Evolutionary conservation across 768 basidiomycete species (phyloP).

Genomic region (Boletales sp.): DNA sequence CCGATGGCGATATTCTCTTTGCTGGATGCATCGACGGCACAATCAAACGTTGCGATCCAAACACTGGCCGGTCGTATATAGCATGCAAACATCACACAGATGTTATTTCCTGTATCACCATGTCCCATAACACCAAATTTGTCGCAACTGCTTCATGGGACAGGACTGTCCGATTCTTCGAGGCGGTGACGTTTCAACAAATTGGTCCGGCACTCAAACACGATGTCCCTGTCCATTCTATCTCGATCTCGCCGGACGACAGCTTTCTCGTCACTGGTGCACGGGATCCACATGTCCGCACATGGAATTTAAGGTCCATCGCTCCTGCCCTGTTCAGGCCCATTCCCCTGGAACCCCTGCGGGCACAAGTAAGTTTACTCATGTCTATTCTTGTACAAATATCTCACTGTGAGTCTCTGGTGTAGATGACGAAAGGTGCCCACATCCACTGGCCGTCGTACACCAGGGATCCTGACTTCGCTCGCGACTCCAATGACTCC

Average conservation of each 20-base stretch:
- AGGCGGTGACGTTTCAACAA: constrained; percentile 14
- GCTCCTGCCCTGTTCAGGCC: constrained; percentile 13
- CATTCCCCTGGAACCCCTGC: constrained; percentile 9
- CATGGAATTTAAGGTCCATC: constrained; percentile 14
- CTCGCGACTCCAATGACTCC: not conserved
- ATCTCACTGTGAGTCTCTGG: not conserved
- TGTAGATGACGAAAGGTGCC: not conserved
- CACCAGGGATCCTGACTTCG: not conserved
- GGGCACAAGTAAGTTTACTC: constrained; percentile 9
- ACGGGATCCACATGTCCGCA: constrained; percentile 10
- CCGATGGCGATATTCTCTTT: constrained; percentile 11
- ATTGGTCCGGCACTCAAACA: constrained; percentile 16
- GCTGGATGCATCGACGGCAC: constrained; percentile 16
- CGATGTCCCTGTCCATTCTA: constrained; percentile 1
- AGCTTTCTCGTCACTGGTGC: constrained; percentile 15
- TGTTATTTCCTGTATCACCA: constrained; percentile 15
- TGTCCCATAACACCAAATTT: constrained; percentile 18
- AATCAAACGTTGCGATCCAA: constrained; percentile 11
- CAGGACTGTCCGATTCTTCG: constrained; percentile 28
- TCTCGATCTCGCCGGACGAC: constrained; percentile 17
- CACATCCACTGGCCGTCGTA: not conserved
- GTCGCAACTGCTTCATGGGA: constrained; percentile 28
- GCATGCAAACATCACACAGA: constrained; percentile 15
- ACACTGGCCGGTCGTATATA: not conserved
- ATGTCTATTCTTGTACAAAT: not conserved